Base-by-base conservation (phyloP, 1,284 basidiomycete genomes). In the Baeospora myosura region DNA sequence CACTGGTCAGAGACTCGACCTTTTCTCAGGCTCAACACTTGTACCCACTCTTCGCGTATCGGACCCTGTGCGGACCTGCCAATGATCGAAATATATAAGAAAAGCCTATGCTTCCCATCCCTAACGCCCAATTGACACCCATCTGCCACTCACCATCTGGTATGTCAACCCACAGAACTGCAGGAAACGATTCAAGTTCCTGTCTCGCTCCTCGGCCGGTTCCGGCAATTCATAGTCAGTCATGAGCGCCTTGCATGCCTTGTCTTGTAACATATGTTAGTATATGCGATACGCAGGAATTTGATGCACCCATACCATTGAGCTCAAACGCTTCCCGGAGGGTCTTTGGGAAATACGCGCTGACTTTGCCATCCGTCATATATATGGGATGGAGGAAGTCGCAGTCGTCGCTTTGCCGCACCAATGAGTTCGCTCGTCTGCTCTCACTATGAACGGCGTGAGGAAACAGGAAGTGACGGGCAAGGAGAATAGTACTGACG, bases 101-200 rank as follows among this genome's bases (percentile, higher is more conserved):
- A n/a, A n/a, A n/a, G n/a, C n/a, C n/a, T n/a, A n/a, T n/a, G n/a
- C n/a, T n/a, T n/a, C n/a, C n/a, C n/a, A n/a, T n/a, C n/a, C n/a
- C n/a, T n/a, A n/a, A n/a, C n/a, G n/a, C n/a, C n/a, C n/a, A n/a
- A n/a, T n/a, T n/a, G n/a, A n/a, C n/a, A n/a, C n/a, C n/a, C n/a
- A n/a, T n/a, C n/a, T 3, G 23, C 11, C 2, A 46, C 44, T 16
- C 14, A 62, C 64, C 53, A 64, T 54, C 44, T 71, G 71, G 49
- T 72, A 74, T 45, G 60, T 57, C 4, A 75, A 62, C 3, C 74
- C 73, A 44, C 66, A 70, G 51, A 72, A 70, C 35, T 66, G 67
- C 65, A 76, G 69, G 52, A 77, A 63, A 17, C 58, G 53, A 48
- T 75, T 76, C 39, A 77, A 50, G 49, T 74, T 75, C 16, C 57